These are phyloP conservation scores for Daucus carota DNA, from an alignment of 129 eudicot genomes.

Conservation along the genomic window DNA sequence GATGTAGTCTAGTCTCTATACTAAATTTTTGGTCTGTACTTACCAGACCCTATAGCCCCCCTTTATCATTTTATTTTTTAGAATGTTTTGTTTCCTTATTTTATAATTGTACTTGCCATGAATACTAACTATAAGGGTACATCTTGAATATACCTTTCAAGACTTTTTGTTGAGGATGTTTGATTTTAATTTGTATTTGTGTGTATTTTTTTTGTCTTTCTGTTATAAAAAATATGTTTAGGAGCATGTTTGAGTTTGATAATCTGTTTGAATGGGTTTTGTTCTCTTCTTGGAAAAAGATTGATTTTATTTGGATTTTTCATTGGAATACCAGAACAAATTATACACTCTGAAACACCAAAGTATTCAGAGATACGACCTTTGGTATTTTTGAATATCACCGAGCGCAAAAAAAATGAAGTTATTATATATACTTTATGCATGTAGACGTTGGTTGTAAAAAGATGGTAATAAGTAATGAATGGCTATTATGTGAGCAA, in stretches of 20 bases:
- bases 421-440: too few relatives aligned
- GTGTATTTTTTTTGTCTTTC: background rate
- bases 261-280: background rate
- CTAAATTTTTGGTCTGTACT: background rate
- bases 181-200: background rate
- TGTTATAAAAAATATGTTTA: background rate
- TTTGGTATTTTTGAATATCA: too few relatives aligned
- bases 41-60: background rate
- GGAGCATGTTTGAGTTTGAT: background rate
- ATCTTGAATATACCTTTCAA: background rate
- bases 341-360: too few relatives aligned
- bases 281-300: too few relatives aligned
- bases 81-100: background rate
- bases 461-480: too few relatives aligned
- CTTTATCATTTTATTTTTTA: too few relatives aligned
- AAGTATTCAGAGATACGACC: too few relatives aligned
- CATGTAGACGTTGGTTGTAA: too few relatives aligned
- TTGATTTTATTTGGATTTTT: too few relatives aligned
- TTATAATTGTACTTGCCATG: background rate
- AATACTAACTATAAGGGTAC: background rate
- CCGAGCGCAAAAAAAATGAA: too few relatives aligned
- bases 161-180: conserved; percentile 1
- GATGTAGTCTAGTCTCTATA: background rate
- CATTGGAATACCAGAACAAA: too few relatives aligned
- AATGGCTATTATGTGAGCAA: too few relatives aligned